Percentiles rank a stretch among this genome's conserved stretches.
Evolutionary conservation across 2,329 filamentous ascomycete genomes (phyloP).

Genomic region (Taxawa tesnikishii): DNA sequence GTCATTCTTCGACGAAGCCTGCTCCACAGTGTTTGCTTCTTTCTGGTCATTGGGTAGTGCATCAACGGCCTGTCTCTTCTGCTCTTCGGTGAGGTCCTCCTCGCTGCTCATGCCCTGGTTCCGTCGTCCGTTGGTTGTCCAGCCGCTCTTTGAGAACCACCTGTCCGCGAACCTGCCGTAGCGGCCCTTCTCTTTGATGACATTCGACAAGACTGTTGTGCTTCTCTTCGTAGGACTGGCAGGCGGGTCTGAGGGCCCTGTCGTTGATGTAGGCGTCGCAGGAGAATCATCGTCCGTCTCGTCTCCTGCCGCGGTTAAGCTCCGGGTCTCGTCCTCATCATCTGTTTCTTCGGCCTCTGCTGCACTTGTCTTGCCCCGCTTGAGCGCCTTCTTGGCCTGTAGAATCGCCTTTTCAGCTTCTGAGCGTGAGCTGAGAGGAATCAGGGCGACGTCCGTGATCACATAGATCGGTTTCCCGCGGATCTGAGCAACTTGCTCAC

Average conservation of each 20-base stretch:
- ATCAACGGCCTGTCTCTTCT: constrained; percentile 20
- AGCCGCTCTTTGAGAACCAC: constrained; percentile 82
- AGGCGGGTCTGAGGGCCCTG: constrained; percentile 19
- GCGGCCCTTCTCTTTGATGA: constrained; percentile 67
- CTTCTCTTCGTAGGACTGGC: constrained; percentile 15
- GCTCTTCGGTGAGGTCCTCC: constrained; percentile 26
- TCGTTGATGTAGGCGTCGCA: constrained; percentile 18
- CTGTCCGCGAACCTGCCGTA: constrained; percentile 83
- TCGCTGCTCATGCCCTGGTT: constrained; percentile 54
- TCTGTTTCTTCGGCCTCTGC: constrained; percentile 18
- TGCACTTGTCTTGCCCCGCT: constrained; percentile 20
- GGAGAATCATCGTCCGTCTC: constrained; percentile 19
- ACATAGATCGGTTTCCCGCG: constrained; percentile 73
- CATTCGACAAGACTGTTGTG: constrained; percentile 76
- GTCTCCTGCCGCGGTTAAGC: constrained; percentile 20
- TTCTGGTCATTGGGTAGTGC: constrained; percentile 13
- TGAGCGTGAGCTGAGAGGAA: constrained; percentile 63
- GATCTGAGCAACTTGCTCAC: constrained; percentile 80
- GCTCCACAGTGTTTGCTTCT: constrained; percentile 30
- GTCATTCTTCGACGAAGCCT: constrained; percentile 3
- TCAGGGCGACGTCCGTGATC: constrained; percentile 80
- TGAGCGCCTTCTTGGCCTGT: constrained; percentile 40
- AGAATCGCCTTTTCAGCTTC: constrained; percentile 64
- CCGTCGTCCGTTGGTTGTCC: constrained; percentile 59
- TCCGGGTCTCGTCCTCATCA: constrained; percentile 12